phyloP scores from a whole-genome alignment of 2,329 filamentous ascomycete species.

The Annulohypoxylon truncatum region DNA sequence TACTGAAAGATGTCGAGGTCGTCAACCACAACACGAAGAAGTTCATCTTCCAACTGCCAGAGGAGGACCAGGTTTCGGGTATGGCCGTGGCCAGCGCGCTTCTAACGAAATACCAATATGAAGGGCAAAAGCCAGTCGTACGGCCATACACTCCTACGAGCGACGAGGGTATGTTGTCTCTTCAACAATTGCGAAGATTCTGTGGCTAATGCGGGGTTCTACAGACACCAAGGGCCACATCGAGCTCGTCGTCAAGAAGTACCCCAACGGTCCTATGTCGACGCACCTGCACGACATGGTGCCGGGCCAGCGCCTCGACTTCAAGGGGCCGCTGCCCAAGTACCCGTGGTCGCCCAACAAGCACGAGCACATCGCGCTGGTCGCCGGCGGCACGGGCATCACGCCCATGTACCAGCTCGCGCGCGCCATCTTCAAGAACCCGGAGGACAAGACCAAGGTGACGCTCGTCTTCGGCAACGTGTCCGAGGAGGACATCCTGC shows the following conservation, averaged over 20 bases:
- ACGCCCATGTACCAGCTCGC: conserved; percentile 97
- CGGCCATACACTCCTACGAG: conserved; percentile 93
- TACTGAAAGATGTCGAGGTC: conserved; percentile 80
- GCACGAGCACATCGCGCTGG: conserved; percentile 86
- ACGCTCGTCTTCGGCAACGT: conserved; percentile 95
- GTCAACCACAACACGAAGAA: conserved; percentile 97
- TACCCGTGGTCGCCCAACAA: conserved; percentile 92
- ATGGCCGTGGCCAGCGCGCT: conserved; percentile 85
- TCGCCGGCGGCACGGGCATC: conserved; percentile 97
- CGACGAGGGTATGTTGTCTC: conserved; percentile 74
- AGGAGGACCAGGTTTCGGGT: conserved; percentile 85
- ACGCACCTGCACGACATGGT: conserved; percentile 85
- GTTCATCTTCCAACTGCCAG: conserved; percentile 87
- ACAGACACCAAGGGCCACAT: conserved; percentile 80
- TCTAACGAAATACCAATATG: conserved; percentile 90
- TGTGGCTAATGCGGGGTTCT: conserved; percentile 19
- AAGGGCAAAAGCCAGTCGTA: conserved; percentile 86
- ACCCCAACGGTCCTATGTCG: conserved; percentile 92
- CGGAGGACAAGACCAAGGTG: conserved; percentile 96
- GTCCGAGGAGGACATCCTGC: conserved; percentile 87
- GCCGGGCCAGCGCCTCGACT: conserved; percentile 83
- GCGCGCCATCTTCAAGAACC: conserved; percentile 94
- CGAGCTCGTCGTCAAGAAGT: conserved; percentile 92
- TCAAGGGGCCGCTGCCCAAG: conserved; percentile 97
- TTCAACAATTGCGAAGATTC: background rate